Conservation (phyloP, 73 alveolate species). For the Paramecium primaurelia region DNA sequence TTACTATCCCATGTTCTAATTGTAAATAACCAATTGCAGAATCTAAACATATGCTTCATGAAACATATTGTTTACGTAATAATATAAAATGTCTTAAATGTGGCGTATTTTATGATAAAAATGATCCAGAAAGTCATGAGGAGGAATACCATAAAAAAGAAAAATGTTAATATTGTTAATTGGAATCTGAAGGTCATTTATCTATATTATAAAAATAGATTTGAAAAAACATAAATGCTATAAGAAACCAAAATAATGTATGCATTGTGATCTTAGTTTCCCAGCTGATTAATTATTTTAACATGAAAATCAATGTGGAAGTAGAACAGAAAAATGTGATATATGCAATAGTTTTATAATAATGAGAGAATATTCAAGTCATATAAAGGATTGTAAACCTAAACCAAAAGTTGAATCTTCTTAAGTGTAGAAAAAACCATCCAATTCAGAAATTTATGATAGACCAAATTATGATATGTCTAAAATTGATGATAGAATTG, state of each 20-base stretch:
- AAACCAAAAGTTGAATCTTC: background rate
- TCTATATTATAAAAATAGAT: background rate
- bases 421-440: background rate
- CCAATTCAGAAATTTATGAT: background rate
- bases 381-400: background rate
- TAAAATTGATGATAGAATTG: background rate
- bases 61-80: background rate
- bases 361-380: background rate
- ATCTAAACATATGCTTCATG: slow-evolving; percentile 23
- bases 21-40: background rate
- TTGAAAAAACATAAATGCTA: background rate
- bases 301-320: slow-evolving; percentile 35
- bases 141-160: slow-evolving; percentile 1
- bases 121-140: slow-evolving; percentile 32
- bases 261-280: background rate
- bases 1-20: background rate
- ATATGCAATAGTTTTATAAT: background rate
- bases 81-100: background rate
- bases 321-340: background rate
- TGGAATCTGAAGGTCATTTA: background rate
- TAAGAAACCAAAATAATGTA: background rate
- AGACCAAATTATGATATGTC: background rate
- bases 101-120: slow-evolving; percentile 18
- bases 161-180: background rate
- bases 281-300: background rate